Percentiles rank a stretch among this genome's conserved stretches.
These are phyloP conservation scores for Gentiana straminea DNA, from an alignment of 257 asterid species.

Conservation along the genomic window DNA sequence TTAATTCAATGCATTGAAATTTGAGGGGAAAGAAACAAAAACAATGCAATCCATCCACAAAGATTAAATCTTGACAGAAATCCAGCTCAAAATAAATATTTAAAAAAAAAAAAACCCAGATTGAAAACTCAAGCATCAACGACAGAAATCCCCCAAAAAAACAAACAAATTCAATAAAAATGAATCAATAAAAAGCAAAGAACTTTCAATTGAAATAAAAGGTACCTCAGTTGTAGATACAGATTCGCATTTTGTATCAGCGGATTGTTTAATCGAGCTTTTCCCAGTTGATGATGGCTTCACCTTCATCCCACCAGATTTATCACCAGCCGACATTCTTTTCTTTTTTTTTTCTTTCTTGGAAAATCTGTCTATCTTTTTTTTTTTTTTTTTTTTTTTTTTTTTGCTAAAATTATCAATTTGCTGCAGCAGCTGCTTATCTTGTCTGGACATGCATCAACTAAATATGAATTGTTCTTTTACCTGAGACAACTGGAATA, in stretches of 20 bases:
- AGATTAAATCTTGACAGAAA: too few relatives aligned
- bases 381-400: not conserved
- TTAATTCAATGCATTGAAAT: too few relatives aligned
- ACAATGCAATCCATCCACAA: not conserved
- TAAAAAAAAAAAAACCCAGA: not conserved
- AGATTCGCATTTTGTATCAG: constrained; percentile 30
- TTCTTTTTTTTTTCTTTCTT: not conserved
- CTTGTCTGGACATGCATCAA: constrained; percentile 8
- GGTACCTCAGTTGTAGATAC: constrained; percentile 27
- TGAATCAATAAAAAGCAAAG: not conserved
- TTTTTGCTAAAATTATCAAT: not conserved
- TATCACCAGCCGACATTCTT: constrained; percentile 37
- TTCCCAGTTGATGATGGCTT: constrained; percentile 25
- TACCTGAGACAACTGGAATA: not conserved
- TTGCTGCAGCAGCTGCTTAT: not conserved
- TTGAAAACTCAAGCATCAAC: constrained; percentile 12
- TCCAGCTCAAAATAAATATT: too few relatives aligned
- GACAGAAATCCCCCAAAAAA: not conserved
- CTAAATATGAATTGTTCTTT: not conserved
- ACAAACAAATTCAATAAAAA: not conserved
- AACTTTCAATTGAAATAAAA: constrained; percentile 1
- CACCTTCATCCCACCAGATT: constrained; percentile 32
- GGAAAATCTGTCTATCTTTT: not conserved
- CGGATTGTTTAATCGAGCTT: constrained; percentile 32
- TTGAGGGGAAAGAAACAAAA: not conserved